Evolutionary conservation across 1,284 basidiomycete species (phyloP).

Genomic region (Cutaneotrichosporon sp.): DNA sequence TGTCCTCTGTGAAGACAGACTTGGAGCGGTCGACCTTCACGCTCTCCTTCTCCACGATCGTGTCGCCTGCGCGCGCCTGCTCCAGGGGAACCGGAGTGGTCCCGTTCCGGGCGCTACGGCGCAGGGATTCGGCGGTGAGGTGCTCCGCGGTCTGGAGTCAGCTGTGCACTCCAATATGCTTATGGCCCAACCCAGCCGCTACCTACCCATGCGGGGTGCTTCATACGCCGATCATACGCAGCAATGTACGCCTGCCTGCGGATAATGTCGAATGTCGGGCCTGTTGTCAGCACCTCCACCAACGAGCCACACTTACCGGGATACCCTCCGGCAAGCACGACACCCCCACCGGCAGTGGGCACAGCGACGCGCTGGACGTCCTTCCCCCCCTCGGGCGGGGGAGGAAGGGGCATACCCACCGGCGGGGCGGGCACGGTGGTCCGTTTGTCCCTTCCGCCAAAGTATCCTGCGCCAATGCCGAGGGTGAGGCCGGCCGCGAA

Average conservation of each 20-base stretch:
- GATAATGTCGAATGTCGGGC: constrained; percentile 76
- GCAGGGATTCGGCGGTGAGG: constrained; percentile 70
- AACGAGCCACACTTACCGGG: constrained; percentile 41
- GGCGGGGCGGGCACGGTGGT: not conserved
- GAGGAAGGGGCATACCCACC: constrained; percentile 12
- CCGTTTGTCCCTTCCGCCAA: constrained; percentile 26
- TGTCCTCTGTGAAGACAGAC: constrained; percentile 83
- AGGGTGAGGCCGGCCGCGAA: constrained; percentile 47
- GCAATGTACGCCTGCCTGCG: constrained; percentile 77
- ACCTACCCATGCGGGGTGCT: constrained; percentile 88
- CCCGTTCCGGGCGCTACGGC: constrained; percentile 48
- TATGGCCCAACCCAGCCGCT: not conserved
- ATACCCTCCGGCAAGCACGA: constrained; percentile 36
- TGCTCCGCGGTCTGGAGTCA: constrained; percentile 77
- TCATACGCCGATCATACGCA: constrained; percentile 81
- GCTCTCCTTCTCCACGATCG: constrained; percentile 38
- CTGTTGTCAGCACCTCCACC: constrained; percentile 48
- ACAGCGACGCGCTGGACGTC: constrained; percentile 17
- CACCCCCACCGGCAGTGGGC: constrained; percentile 32
- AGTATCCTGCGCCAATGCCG: constrained; percentile 40
- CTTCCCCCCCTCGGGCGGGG: constrained; percentile 26
- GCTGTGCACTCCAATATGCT: not conserved
- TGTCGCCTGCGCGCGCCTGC: constrained; percentile 35
- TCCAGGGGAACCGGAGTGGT: constrained; percentile 33
- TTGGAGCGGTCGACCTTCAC: constrained; percentile 68